phyloP scores from a whole-genome alignment of 176 grass and related monocot species.

The Rhynchospora pubera region DNA sequence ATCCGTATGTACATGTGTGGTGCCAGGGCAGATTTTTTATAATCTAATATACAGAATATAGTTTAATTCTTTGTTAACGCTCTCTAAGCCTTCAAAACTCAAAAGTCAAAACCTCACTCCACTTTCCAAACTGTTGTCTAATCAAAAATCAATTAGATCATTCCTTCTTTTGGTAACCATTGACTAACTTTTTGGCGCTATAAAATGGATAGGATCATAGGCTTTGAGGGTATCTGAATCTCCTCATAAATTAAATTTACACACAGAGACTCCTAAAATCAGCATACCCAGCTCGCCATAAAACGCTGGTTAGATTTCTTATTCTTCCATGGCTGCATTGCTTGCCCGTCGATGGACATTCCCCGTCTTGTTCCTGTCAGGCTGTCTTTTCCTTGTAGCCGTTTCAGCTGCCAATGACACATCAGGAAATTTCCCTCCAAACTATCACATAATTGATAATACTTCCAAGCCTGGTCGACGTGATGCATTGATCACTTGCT shows the following conservation, averaged over 20 bases:
- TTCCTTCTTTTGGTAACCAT: neutral
- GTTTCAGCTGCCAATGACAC: neutral
- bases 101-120: neutral
- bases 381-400: neutral
- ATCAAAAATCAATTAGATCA: neutral
- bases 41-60: too few species aligned
- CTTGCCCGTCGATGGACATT: neutral
- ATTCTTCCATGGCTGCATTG: constrained; percentile 13
- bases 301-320: neutral
- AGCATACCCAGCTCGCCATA: neutral
- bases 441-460: neutral
- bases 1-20: neutral
- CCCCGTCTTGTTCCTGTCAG: neutral
- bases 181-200: constrained; percentile 5
- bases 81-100: neutral
- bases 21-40: too few species aligned
- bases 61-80: neutral
- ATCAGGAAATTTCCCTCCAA: neutral
- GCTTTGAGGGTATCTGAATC: neutral
- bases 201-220: neutral
- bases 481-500: constrained; percentile 29
- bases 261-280: neutral
- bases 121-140: neutral
- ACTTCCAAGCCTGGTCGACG: neutral
- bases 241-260: neutral